Conservation (phyloP, 352 stramenopile species). For the Peronospora farinosa region DNA sequence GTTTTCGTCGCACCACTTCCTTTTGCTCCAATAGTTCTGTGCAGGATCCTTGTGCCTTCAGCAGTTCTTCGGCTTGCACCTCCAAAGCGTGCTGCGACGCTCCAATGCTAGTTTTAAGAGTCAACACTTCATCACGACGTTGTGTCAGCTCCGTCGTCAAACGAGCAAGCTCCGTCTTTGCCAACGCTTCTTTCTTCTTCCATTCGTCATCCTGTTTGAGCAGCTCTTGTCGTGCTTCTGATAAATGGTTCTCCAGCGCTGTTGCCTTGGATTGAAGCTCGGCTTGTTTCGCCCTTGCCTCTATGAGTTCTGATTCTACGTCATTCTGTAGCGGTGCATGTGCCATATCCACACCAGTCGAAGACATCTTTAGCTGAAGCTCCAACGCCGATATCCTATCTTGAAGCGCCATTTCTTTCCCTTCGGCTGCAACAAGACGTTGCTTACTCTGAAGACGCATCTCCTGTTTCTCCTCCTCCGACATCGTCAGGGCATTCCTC, state of each 20-base stretch:
- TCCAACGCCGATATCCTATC: slow-evolving; percentile 36
- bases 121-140: slow-evolving; percentile 15
- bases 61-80: slow-evolving; percentile 16
- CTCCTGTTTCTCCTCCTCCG: slow-evolving; percentile 52
- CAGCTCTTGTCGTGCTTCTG: slow-evolving; percentile 21
- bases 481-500: slow-evolving; percentile 24
- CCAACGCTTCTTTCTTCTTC: slow-evolving; percentile 22
- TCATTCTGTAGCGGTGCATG: slow-evolving; percentile 12
- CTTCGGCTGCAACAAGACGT: slow-evolving; percentile 36
- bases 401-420: slow-evolving; percentile 31
- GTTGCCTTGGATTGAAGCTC: slow-evolving; percentile 27
- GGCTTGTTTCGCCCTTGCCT: slow-evolving; percentile 13
- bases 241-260: slow-evolving; percentile 31
- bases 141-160: slow-evolving; percentile 17
- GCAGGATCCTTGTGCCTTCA: slow-evolving; percentile 17
- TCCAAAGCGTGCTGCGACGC: slow-evolving; percentile 8
- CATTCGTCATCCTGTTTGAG: slow-evolving; percentile 25
- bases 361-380: slow-evolving; percentile 26
- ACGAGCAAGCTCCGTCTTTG: slow-evolving; percentile 17
- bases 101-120: slow-evolving; percentile 11
- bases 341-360: slow-evolving; percentile 10
- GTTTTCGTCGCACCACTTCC: slow-evolving; percentile 23
- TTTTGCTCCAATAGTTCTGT: slow-evolving; percentile 27
- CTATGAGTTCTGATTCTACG: slow-evolving; percentile 15
- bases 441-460: slow-evolving; percentile 58